Conservation (phyloP, 495 filamentous ascomycete species). For the Tuber borchii region DNA sequence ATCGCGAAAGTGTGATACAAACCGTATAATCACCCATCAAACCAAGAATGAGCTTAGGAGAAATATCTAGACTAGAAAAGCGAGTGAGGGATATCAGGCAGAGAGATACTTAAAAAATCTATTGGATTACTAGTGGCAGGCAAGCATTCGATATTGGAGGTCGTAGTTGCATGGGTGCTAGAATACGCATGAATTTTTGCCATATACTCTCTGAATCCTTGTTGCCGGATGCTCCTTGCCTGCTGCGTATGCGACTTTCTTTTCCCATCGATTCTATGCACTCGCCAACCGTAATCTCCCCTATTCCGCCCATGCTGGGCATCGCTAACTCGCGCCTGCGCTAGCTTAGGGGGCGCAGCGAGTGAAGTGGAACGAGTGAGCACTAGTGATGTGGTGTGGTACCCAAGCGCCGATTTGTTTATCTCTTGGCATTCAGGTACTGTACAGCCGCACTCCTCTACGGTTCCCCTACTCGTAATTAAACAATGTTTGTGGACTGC, state of each 20-base stretch:
- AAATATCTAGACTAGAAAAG: not conserved
- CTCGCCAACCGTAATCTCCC: not conserved
- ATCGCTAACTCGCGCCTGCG: not conserved
- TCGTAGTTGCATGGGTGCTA: too few species aligned
- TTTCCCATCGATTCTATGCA: not conserved
- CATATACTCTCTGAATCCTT: too few species aligned
- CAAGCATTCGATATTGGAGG: too few species aligned
- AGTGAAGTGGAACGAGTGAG: not conserved
- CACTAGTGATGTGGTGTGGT: not conserved
- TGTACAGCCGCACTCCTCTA: not conserved
- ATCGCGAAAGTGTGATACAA: not conserved
- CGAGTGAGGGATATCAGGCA: not conserved
- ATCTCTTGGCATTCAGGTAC: not conserved
- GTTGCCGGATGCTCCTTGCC: too few species aligned
- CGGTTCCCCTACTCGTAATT: too few species aligned
- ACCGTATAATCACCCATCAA: not conserved
- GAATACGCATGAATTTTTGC: too few species aligned
- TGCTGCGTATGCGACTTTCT: too few species aligned
- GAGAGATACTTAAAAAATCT: too few species aligned
- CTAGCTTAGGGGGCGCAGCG: not conserved
- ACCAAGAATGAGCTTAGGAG: not conserved
- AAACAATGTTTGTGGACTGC: too few species aligned
- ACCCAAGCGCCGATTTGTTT: not conserved
- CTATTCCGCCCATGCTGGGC: not conserved
- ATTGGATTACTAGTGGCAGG: too few species aligned